Evolutionary conservation across 768 basidiomycete genomes (phyloP).

Genomic region (Heimioporus sp.): DNA sequence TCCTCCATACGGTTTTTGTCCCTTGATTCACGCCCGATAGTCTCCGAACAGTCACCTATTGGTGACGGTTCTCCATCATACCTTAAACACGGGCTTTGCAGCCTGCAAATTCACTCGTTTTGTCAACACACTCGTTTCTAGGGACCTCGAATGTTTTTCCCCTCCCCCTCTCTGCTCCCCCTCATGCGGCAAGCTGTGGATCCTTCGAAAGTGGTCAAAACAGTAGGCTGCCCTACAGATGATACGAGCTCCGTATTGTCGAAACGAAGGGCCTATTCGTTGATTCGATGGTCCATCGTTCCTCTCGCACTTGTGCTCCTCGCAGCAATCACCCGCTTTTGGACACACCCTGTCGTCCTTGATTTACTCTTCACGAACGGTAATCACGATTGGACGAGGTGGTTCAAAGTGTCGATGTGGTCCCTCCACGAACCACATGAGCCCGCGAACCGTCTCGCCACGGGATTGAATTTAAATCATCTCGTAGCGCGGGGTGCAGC

Average conservation of each 20-base stretch:
- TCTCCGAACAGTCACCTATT: background rate
- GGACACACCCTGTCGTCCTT: constrained; percentile 46
- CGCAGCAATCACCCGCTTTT: constrained; percentile 50
- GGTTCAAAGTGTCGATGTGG: constrained; percentile 35
- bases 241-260: constrained; percentile 8
- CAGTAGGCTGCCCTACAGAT: background rate
- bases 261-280: constrained; percentile 39
- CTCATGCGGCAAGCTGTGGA: constrained; percentile 7
- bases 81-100: constrained; percentile 4
- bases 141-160: constrained; percentile 36
- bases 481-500: constrained; percentile 8
- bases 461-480: constrained; percentile 7
- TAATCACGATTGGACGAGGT: constrained; percentile 29
- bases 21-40: constrained; percentile 8
- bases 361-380: constrained; percentile 36
- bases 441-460: constrained; percentile 1
- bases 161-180: constrained; percentile 41
- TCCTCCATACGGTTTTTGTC: background rate
- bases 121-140: constrained; percentile 24
- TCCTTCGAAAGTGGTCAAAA: constrained; percentile 4
- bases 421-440: constrained; percentile 43
- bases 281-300: constrained; percentile 49
- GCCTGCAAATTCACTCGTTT: constrained; percentile 13
- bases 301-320: constrained; percentile 56
- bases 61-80: background rate